Percentiles rank a stretch among this genome's conserved stretches.
phyloP scores from a whole-genome alignment of 176 grass and related monocot species.

The Oryza punctata region DNA sequence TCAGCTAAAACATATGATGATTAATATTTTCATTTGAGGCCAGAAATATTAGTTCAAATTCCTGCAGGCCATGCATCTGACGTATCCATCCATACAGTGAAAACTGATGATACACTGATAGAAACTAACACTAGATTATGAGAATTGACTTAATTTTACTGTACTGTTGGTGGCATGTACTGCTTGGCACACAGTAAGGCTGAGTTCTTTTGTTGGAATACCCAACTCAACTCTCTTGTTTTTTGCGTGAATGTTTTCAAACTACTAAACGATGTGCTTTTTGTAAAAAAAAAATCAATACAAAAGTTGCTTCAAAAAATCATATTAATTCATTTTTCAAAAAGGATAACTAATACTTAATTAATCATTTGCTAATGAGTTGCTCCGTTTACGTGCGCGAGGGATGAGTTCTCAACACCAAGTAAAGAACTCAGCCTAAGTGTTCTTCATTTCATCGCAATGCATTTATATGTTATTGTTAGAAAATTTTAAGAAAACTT shows the following conservation, averaged over 20 bases:
- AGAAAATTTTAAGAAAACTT: slow-evolving; percentile 29
- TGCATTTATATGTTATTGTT: neutral
- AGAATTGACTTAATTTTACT: slow-evolving; percentile 12
- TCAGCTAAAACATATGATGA: neutral
- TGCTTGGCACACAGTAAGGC: slow-evolving; percentile 11
- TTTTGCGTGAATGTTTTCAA: too few species aligned
- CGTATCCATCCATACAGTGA: slow-evolving; percentile 4
- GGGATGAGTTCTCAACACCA: too few species aligned
- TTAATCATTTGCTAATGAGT: too few species aligned
- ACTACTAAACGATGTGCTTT: too few species aligned
- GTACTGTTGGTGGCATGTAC: slow-evolving; percentile 4
- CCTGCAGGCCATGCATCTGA: slow-evolving; percentile 1
- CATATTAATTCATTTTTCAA: too few species aligned
- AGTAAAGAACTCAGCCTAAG: too few species aligned
- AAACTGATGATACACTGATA: slow-evolving; percentile 28
- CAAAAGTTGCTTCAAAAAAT: too few species aligned
- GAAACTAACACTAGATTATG: slow-evolving; percentile 8
- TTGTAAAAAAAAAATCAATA: too few species aligned
- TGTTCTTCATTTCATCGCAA: slow-evolving; percentile 27
- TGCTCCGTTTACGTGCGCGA: too few species aligned
- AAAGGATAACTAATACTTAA: too few species aligned
- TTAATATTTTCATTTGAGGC: neutral
- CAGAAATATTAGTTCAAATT: slow-evolving; percentile 26
- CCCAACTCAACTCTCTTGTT: too few species aligned
- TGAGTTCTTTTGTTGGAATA: too few species aligned